These are phyloP conservation scores for Cicer judaicum DNA, from an alignment of 306 rosid species.

Conservation along the genomic window DNA sequence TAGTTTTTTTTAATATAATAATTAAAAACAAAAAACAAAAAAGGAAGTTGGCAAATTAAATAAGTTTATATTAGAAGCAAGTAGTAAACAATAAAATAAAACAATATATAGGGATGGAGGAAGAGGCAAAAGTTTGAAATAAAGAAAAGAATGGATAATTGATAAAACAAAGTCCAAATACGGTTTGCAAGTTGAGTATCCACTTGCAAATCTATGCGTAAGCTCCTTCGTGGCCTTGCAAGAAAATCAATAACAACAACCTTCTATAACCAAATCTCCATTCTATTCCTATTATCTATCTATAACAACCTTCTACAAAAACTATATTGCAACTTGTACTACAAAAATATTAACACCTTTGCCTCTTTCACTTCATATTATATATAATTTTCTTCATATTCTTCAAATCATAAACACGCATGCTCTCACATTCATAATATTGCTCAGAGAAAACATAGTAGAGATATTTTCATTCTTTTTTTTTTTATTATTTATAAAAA, in stretches of 20 bases:
- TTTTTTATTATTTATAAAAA: not conserved
- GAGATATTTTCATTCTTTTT: not conserved
- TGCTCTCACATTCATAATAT: not conserved
- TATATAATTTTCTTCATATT: slow-evolving; percentile 33
- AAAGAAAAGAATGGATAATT: slow-evolving; percentile 38
- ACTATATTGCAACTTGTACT: slow-evolving; percentile 53
- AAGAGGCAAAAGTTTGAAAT: slow-evolving; percentile 53
- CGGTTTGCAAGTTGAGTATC: slow-evolving; percentile 54
- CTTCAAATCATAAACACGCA: not conserved
- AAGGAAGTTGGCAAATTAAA: slow-evolving; percentile 38
- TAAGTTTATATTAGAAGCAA: slow-evolving; percentile 1
- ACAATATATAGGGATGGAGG: slow-evolving; percentile 1
- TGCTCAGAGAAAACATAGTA: too few species aligned
- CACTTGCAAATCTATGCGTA: slow-evolving; percentile 57
- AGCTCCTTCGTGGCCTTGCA: slow-evolving; percentile 41
- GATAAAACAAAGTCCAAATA: slow-evolving; percentile 36
- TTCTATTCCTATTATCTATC: not conserved
- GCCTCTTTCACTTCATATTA: slow-evolving; percentile 3
- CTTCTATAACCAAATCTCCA: slow-evolving; percentile 3
- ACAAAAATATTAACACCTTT: slow-evolving; percentile 42
- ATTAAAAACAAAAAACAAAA: too few species aligned
- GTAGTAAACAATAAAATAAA: slow-evolving; percentile 27
- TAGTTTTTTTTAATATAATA: too few species aligned
- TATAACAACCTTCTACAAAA: too few species aligned
- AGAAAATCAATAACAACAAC: slow-evolving; percentile 40